Evolutionary conservation across 73 alveolate genomes (phyloP), one percentile per base, ranked within the genome.

Genomic region (Diophrys sp.): DNA sequence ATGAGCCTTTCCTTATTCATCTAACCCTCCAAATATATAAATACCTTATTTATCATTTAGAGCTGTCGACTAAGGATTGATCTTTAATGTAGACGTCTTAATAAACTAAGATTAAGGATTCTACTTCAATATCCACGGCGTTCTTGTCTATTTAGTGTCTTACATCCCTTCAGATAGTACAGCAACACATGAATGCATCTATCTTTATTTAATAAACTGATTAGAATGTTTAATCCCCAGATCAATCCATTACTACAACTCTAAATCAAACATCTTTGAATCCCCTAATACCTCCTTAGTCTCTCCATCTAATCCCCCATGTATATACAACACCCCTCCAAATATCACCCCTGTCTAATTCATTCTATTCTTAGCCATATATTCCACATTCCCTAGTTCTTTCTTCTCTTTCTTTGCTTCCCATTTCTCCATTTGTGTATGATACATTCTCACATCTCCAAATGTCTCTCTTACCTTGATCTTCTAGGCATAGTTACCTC

Each of bases 251-350:
- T 53, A 33, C 11, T 25, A 1, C 24, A 72, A 11, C 14, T 82
- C 84, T 14, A 73, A 14, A 67, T 82, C 90, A 29, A 57, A 82
- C 5, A 67, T 2, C 8, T 70, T 71, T 54, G 75, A 73, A 31
- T 82, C 90, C 27, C 29, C 24, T 23, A 82, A 62, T 0, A 31
- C 67, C 67, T 70, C 66, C 75, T 82, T 82, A 57, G 33, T 30
- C 44, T 82, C 90, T n/a, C 84, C 77, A 55, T 74, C 62, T 23
- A 67, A 74, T 0, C 90, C 90, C 66, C 90, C 90, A 31, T 74
- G 83, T 29, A 82, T 73, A 1, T 74, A 14, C 84, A 82, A 53
- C 18, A 62, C 44, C 8, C 79, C n/a, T 14, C 90, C 90, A 24
- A 74, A 30, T 23, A 74, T 62, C 1, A 66, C 72, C 28, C 73